Evolutionary conservation across 352 stramenopile species (phyloP), one percentile per base, ranked within the genome.

Genomic region (Phytopythium chamaehyphon): DNA sequence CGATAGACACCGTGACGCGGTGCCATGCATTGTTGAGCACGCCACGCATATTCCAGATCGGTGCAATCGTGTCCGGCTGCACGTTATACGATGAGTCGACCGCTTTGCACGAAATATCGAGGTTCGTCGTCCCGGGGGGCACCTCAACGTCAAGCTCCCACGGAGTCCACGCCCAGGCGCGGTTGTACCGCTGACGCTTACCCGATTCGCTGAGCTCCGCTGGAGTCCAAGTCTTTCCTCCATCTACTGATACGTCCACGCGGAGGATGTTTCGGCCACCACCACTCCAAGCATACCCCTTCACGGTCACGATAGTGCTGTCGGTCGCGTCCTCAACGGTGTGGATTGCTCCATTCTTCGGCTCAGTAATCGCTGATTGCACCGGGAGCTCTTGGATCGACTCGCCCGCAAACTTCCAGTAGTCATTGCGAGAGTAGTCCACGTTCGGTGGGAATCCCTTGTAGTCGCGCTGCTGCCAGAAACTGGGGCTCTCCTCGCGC

Each of bases 11-110:
- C n/a, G 70, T 71, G 31, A 96, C 82, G 23, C 88, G 78, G 52
- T 96, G 95, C 95, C 96, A 99, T 22, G 87, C 89, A 61, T 99
- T 99, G 62, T 98, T 99, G 18, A 98, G 75, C 33, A 99, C 77
- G 39, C 97, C 97, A 46, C 96, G 79, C 62, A 99, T 91, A 81
- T 99, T 99, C 96, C 96, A 99, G 52, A 98, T 96, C 22, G 95
- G 86, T 47, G 86, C 88, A 59, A 93, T 95, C 18, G 73, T 93
- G 61, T 99, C 96, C 1, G 97, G 97, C 70, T 99, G 96, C 15
- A 94, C 87, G 65, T 99, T 98, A 69, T 98, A 98, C 1, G 88
- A 95, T 33, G 77, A 78, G 68, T 99, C 96, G 9, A 98, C 85
- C 3, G 93, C 96, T 59, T 98, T 98, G 70, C 81, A 98, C 38